Percentiles rank a stretch among this genome's conserved stretches.
Conservation (phyloP, 2,329 filamentous ascomycete genomes). For the Gnomoniopsis smithogilvyi region DNA sequence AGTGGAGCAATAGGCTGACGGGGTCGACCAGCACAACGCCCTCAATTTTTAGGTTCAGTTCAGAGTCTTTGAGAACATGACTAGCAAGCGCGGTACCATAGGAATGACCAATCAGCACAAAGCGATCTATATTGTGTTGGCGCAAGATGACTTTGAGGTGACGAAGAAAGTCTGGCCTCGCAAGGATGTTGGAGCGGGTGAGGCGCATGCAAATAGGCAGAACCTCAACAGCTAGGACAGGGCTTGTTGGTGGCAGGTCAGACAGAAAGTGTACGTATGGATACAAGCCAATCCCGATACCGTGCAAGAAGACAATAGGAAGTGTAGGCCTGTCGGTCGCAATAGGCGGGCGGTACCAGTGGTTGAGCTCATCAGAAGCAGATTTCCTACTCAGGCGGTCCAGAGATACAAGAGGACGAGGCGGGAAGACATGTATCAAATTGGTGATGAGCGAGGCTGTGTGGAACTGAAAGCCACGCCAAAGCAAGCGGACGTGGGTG, state of each 20-base stretch:
- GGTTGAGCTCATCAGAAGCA: slow-evolving; percentile 16
- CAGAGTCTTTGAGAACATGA: slow-evolving; percentile 53
- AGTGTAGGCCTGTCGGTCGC: slow-evolving; percentile 1
- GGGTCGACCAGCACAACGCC: slow-evolving; percentile 54
- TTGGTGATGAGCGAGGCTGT: slow-evolving; percentile 32
- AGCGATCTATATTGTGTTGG: slow-evolving; percentile 52
- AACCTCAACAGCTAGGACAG: slow-evolving; percentile 18
- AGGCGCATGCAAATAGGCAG: slow-evolving; percentile 20
- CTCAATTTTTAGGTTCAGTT: slow-evolving; percentile 47
- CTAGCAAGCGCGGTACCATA: slow-evolving; percentile 64
- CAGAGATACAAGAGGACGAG: slow-evolving; percentile 43
- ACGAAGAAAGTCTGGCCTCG: slow-evolving; percentile 48
- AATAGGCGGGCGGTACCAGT: slow-evolving; percentile 14
- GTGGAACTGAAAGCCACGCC: slow-evolving; percentile 51
- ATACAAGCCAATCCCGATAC: slow-evolving; percentile 19
- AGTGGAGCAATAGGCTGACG: slow-evolving; percentile 64
- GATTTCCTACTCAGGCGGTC: not conserved
- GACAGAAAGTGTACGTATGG: slow-evolving; percentile 17
- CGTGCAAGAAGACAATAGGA: slow-evolving; percentile 20
- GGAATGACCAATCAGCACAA: slow-evolving; percentile 60
- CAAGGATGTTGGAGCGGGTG: slow-evolving; percentile 38
- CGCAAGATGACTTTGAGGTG: slow-evolving; percentile 57
- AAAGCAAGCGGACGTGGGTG: slow-evolving; percentile 42
- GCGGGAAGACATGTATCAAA: slow-evolving; percentile 48
- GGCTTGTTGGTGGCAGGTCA: slow-evolving; percentile 15